Percentiles rank a stretch among this genome's conserved stretches.
phyloP scores from a whole-genome alignment of 768 basidiomycete species.

The Rhodotorula kratochvilovae region DNA sequence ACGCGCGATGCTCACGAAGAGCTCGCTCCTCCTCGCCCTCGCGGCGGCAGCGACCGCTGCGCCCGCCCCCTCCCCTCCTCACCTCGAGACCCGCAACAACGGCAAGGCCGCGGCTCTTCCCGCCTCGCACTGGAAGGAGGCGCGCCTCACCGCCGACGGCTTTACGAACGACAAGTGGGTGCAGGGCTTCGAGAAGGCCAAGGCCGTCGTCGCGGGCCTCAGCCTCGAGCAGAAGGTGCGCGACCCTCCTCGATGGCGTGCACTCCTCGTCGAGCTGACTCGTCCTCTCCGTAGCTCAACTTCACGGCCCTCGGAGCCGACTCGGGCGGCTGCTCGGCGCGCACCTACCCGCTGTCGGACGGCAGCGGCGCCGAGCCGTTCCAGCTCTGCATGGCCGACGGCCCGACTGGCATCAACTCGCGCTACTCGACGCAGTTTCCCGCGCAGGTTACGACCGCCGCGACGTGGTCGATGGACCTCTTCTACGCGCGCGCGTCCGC shows the following conservation, averaged over 20 bases:
- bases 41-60: background rate
- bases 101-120: background rate
- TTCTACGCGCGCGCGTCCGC: conserved; percentile 69
- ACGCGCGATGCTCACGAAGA: background rate
- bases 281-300: conserved; percentile 1
- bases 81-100: background rate
- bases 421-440: conserved; percentile 53
- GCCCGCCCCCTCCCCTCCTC: background rate
- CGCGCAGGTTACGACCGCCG: conserved; percentile 72
- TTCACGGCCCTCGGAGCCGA: background rate
- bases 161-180: conserved; percentile 2
- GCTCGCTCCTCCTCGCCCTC: background rate
- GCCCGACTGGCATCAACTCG: conserved; percentile 4
- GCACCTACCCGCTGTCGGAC: background rate
- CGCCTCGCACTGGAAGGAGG: background rate
- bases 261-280: background rate
- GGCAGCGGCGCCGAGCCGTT: background rate
- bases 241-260: too few species aligned
- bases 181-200: conserved; percentile 7
- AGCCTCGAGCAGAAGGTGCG: conserved; percentile 13
- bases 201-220: conserved; percentile 4
- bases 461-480: conserved; percentile 74
- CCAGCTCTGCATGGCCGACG: conserved; percentile 9
- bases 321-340: conserved; percentile 1
- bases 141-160: conserved; percentile 9